Evolutionary conservation across 305 asterid species (phyloP), one percentile per base, ranked within the genome.

Genomic region (Fraxinus ornus): DNA sequence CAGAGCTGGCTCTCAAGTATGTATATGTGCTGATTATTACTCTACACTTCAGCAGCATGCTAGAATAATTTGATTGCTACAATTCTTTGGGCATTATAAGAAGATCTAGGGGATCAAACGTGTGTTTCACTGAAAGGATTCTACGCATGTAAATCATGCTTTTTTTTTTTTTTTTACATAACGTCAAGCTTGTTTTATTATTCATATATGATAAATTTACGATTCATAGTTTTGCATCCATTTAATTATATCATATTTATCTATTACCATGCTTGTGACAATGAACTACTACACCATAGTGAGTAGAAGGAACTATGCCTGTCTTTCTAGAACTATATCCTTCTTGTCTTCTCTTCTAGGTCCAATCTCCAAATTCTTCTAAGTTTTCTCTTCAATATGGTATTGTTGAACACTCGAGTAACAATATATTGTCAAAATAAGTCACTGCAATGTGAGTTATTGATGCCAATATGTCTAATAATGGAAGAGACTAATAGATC

Each of bases 1-100:
- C 99, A 30, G 98, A 96, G 86, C 87, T 96, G 88, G 99, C 99
- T 84, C 99, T 96, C 88, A 96, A 96, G 99, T 96, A 93, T 76
- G 94, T 80, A 37, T 77, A 76, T 78, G 75, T 62, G 55, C 79
- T 55, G 75, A 32, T 81, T 73, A 68, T 77, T 81, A 60, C 80
- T 37, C 44, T 41, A 80, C 81, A 33, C 77, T 76, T 75, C 44
- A 83, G 55, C 74, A 36, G 30, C 81, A 77, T 83, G 84, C 30
- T 47, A 39, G 22, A 26, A 82, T 75, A 74, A 66, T 78, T 73
- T 84, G 35, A 24, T 76, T 72, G 68, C 32, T 68, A 75, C 44
- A 68, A 82, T 32, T 39, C 79, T 71, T 8, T 22, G 39, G 21
- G 75, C 41, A 30, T 70, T 70, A 30, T 70, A 70, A 6, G 39